Percentiles rank a stretch among this genome's conserved stretches.
phyloP scores from a whole-genome alignment of 495 filamentous ascomycete genomes.

The Aspergillus ostianus region DNA sequence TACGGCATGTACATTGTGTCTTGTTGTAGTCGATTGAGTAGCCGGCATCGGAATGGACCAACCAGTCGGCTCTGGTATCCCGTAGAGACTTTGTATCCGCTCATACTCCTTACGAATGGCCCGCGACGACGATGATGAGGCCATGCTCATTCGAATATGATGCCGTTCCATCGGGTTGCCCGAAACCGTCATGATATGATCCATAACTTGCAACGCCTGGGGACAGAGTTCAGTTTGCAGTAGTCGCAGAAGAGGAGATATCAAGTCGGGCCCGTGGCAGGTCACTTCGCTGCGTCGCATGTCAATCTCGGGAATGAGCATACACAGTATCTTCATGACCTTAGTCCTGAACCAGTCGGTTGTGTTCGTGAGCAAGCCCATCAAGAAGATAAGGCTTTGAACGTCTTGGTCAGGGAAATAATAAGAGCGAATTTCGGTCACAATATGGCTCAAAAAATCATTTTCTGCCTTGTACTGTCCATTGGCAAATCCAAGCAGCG shows the following conservation, averaged over 20 bases:
- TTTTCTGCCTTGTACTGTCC: slow-evolving; percentile 65
- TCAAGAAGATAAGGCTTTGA: slow-evolving; percentile 79
- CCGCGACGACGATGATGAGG: slow-evolving; percentile 68
- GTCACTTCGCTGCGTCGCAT: slow-evolving; percentile 91
- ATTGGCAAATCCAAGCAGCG: slow-evolving; percentile 67
- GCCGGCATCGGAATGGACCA: slow-evolving; percentile 97
- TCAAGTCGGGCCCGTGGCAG: slow-evolving; percentile 88
- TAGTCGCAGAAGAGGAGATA: slow-evolving; percentile 86
- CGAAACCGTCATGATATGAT: slow-evolving; percentile 92
- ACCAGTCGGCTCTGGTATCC: slow-evolving; percentile 91
- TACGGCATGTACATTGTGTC: slow-evolving; percentile 91
- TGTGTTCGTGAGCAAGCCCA: slow-evolving; percentile 87
- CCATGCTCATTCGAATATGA: slow-evolving; percentile 96
- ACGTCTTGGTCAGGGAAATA: slow-evolving; percentile 86
- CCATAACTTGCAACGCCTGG: slow-evolving; percentile 84
- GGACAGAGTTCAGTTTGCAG: slow-evolving; percentile 92
- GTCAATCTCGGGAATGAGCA: slow-evolving; percentile 85
- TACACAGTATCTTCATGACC: slow-evolving; percentile 85
- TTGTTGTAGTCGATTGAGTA: slow-evolving; percentile 76
- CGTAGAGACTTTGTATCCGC: slow-evolving; percentile 88
- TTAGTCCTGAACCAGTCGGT: slow-evolving; percentile 86
- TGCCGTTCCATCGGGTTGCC: slow-evolving; percentile 90
- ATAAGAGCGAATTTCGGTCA: slow-evolving; percentile 71
- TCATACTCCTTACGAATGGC: slow-evolving; percentile 91
- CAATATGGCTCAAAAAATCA: slow-evolving; percentile 74